Evolutionary conservation across 805 yeast genomes (phyloP).

Genomic region (Sungouiozyma intestinalis): DNA sequence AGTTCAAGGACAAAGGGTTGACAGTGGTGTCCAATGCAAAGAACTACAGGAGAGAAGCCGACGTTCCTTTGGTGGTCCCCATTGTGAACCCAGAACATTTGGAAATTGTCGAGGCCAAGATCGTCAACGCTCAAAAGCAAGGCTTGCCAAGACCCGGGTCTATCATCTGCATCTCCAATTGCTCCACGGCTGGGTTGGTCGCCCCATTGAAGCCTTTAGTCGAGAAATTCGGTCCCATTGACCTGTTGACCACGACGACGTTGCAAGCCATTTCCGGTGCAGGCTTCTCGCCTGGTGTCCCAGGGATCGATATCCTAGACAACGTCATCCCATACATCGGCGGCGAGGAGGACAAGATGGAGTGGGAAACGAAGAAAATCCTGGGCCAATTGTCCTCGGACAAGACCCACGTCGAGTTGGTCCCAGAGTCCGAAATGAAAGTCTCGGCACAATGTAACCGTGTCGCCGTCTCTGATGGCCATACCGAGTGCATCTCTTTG

Average conservation of each 20-base stretch:
- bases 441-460: constrained; percentile 96
- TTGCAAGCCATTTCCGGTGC: constrained; percentile 98
- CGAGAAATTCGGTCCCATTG: constrained; percentile 84
- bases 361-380: constrained; percentile 96
- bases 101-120: constrained; percentile 52
- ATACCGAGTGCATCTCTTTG: constrained; percentile 87
- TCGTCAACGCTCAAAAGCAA: constrained; percentile 41
- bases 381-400: constrained; percentile 51
- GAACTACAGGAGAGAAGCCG: constrained; percentile 79
- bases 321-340: constrained; percentile 89
- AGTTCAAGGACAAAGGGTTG: constrained; percentile 69
- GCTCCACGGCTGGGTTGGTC: constrained; percentile 96
- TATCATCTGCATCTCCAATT: constrained; percentile 91
- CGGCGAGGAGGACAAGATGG: constrained; percentile 97
- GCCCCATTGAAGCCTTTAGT: constrained; percentile 94
- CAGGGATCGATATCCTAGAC: constrained; percentile 90
- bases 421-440: constrained; percentile 59
- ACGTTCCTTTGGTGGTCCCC: constrained; percentile 91
- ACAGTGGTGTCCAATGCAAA: constrained; percentile 91
- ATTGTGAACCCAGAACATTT: constrained; percentile 90
- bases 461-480: constrained; percentile 96
- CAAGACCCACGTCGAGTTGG: constrained; percentile 45
- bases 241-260: constrained; percentile 78
- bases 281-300: constrained; percentile 95
- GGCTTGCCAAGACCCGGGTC: constrained; percentile 63